phyloP scores from a whole-genome alignment of 192 early-diverging fungal genomes.

The Chytriomyces sp. region DNA sequence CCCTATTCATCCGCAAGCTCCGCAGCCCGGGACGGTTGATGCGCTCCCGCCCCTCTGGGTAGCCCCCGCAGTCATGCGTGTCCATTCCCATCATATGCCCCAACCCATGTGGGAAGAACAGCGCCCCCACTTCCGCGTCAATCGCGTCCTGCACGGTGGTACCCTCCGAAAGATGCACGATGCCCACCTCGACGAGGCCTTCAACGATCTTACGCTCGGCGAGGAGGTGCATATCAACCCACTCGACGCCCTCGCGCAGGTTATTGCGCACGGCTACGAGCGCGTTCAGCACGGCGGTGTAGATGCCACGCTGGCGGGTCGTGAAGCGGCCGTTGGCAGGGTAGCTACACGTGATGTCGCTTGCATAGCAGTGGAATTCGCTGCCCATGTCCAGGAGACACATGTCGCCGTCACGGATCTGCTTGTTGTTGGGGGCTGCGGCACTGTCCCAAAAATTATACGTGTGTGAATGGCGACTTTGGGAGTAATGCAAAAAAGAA shows the following conservation, averaged over 20 bases:
- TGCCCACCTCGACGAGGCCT: conserved; percentile 70
- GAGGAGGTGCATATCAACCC: conserved; percentile 81
- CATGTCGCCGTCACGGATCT: conserved; percentile 45
- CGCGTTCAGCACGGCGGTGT: conserved; percentile 80
- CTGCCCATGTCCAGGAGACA: conserved; percentile 63
- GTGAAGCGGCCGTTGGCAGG: conserved; percentile 78
- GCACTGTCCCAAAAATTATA: conserved; percentile 9
- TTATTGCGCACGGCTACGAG: conserved; percentile 70
- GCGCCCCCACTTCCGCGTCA: conserved; percentile 68
- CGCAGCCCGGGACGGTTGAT: conserved; percentile 72
- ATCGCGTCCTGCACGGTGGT: conserved; percentile 56
- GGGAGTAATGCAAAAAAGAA: conserved; percentile 40
- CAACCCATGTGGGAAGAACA: conserved; percentile 91
- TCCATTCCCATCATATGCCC: conserved; percentile 74
- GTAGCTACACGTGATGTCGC: conserved; percentile 88
- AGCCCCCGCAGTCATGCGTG: conserved; percentile 68
- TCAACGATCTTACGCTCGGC: conserved; percentile 66
- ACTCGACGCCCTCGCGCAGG: conserved; percentile 74
- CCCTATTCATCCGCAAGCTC: conserved; percentile 75
- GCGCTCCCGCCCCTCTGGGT: conserved; percentile 69
- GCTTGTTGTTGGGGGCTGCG: conserved; percentile 20
- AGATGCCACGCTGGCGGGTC: conserved; percentile 70
- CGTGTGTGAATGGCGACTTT: not conserved
- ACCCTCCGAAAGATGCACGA: conserved; percentile 65
- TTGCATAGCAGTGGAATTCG: conserved; percentile 78